Conservation (phyloP, 2,329 filamentous ascomycete genomes). For the Ophiostoma quercus region DNA sequence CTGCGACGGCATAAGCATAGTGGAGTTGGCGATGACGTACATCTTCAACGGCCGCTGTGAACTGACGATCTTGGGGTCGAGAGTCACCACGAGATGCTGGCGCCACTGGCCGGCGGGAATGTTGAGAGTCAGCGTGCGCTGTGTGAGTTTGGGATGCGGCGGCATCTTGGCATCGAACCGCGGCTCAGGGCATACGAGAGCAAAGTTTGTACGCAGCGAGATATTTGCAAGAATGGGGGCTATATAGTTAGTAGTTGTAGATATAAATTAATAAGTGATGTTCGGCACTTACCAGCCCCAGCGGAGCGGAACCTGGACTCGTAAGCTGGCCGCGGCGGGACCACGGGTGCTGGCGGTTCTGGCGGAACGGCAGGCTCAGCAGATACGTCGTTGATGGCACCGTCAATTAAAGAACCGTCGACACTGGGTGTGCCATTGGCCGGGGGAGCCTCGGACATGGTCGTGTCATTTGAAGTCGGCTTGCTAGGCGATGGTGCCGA, state of each 20-base stretch:
- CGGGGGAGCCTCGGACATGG: neutral
- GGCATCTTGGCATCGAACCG: slow-evolving; percentile 60
- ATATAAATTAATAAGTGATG: neutral
- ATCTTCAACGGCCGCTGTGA: slow-evolving; percentile 66
- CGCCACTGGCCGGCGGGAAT: slow-evolving; percentile 63
- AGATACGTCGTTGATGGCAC: neutral
- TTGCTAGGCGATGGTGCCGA: slow-evolving; percentile 26
- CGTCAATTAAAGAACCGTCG: slow-evolving; percentile 12
- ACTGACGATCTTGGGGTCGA: slow-evolving; percentile 57
- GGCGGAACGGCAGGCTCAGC: slow-evolving; percentile 21
- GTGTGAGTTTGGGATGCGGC: slow-evolving; percentile 59
- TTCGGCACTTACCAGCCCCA: slow-evolving; percentile 40
- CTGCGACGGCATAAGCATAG: slow-evolving; percentile 48
- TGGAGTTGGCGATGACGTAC: slow-evolving; percentile 66
- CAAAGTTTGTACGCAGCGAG: slow-evolving; percentile 62
- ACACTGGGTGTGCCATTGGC: slow-evolving; percentile 31
- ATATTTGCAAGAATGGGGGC: slow-evolving; percentile 65
- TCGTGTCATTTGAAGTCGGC: slow-evolving; percentile 29
- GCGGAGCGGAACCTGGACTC: slow-evolving; percentile 36
- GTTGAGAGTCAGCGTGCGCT: slow-evolving; percentile 68
- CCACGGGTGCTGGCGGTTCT: slow-evolving; percentile 32
- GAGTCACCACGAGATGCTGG: slow-evolving; percentile 63
- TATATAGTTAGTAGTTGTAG: slow-evolving; percentile 38
- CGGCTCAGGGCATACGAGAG: slow-evolving; percentile 52
- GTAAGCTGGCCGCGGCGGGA: slow-evolving; percentile 35